Percentiles rank a stretch among this genome's conserved stretches.
phyloP scores from a whole-genome alignment of 768 basidiomycete genomes.

The Mycena filopes region DNA sequence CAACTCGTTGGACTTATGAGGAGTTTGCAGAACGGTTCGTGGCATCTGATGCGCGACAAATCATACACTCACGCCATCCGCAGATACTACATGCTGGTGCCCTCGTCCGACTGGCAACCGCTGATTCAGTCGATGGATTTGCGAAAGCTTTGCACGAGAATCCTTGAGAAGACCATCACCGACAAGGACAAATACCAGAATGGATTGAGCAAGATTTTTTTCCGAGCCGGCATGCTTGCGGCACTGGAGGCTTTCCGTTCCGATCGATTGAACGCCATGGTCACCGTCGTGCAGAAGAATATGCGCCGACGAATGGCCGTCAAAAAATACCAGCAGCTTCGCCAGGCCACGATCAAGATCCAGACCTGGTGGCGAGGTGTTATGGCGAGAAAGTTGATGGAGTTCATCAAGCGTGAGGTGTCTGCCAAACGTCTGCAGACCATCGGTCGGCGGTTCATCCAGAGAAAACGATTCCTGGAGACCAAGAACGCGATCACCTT shows the following conservation, averaged over 20 bases:
- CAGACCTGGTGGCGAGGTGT: slow-evolving; percentile 97
- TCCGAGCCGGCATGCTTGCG: slow-evolving; percentile 98
- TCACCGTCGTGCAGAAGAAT: slow-evolving; percentile 98
- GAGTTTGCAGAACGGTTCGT: slow-evolving; percentile 96
- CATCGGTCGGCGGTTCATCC: slow-evolving; percentile 75
- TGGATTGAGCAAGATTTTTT: slow-evolving; percentile 98
- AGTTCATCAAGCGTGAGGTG: slow-evolving; percentile 74
- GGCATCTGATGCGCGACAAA: background rate
- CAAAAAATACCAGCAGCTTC: slow-evolving; percentile 79
- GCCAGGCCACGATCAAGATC: slow-evolving; percentile 81
- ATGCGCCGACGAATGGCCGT: slow-evolving; percentile 88
- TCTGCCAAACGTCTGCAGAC: slow-evolving; percentile 84
- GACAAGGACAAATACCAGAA: slow-evolving; percentile 98
- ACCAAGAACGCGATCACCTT: slow-evolving; percentile 70
- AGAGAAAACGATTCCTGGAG: slow-evolving; percentile 75
- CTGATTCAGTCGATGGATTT: slow-evolving; percentile 88
- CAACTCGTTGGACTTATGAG: slow-evolving; percentile 97
- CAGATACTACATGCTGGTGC: slow-evolving; percentile 97
- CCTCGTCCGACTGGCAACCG: slow-evolving; percentile 86
- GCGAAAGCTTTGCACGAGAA: slow-evolving; percentile 81
- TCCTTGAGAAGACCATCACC: slow-evolving; percentile 87
- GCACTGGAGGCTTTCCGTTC: slow-evolving; percentile 92
- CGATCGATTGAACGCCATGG: slow-evolving; percentile 87
- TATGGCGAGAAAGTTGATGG: slow-evolving; percentile 76
- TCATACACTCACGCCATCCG: slow-evolving; percentile 29